A percentile compares a stretch with the other conserved stretches of the same genome.
phyloP scores from a whole-genome alignment of 192 early-diverging fungal species.

The Entomortierella chlamydospora region DNA sequence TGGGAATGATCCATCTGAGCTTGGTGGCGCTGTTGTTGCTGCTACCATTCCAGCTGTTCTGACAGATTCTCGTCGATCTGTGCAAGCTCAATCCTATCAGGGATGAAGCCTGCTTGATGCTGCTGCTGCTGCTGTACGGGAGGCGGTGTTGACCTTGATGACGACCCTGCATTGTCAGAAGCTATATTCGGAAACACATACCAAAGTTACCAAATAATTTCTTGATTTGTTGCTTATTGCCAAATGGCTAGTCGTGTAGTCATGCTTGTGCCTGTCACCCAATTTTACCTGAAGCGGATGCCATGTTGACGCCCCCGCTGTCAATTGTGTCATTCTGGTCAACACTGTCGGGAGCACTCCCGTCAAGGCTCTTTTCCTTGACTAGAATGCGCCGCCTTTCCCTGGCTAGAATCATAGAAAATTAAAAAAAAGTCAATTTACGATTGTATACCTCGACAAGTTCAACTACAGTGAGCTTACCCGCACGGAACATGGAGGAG shows the following conservation, averaged over 20 bases:
- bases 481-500: conserved; percentile 9
- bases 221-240: no score
- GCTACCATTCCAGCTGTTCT: background rate
- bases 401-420: background rate
- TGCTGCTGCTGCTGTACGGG: no score
- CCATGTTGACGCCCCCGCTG: no score
- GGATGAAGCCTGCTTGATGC: background rate
- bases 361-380: no score
- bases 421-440: background rate
- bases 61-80: background rate
- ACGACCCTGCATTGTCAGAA: no score
- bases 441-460: no score
- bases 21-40: conserved; percentile 8
- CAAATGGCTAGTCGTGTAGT: no score
- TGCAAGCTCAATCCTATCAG: background rate
- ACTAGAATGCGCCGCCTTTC: background rate
- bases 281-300: no score
- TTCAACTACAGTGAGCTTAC: background rate
- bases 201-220: no score
- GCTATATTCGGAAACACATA: no score
- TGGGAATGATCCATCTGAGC: background rate
- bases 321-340: background rate
- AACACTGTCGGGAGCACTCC: background rate
- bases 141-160: no score
- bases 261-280: no score